Conservation (phyloP, 768 basidiomycete species). For the Amylocystis lapponica region DNA sequence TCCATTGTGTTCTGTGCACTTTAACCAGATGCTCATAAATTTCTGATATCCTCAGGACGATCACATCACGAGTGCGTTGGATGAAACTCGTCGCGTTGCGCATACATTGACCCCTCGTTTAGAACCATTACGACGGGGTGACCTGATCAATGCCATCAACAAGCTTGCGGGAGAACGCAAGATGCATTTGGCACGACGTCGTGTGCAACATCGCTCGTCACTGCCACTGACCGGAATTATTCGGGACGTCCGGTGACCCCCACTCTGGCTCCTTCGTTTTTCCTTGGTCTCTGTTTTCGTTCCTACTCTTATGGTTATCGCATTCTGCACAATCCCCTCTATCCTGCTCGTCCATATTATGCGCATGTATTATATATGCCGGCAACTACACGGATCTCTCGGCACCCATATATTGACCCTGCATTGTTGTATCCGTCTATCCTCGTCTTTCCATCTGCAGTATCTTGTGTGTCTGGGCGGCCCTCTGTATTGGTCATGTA, state of each 20-base stretch:
- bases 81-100: neutral
- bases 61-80: slow-evolving; percentile 69
- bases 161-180: slow-evolving; percentile 66
- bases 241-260: slow-evolving; percentile 16
- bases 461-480: too few species aligned
- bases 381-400: too few species aligned
- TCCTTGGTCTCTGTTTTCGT: neutral
- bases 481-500: too few species aligned
- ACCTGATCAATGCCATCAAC: slow-evolving; percentile 76
- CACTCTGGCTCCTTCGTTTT: neutral
- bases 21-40: too few species aligned
- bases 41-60: slow-evolving; percentile 51
- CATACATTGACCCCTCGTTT: slow-evolving; percentile 7
- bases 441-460: too few species aligned
- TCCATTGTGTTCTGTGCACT: neutral
- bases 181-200: slow-evolving; percentile 13
- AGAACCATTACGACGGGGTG: slow-evolving; percentile 78
- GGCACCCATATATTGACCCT: too few species aligned
- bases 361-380: too few species aligned
- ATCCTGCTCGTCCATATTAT: too few species aligned
- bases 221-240: slow-evolving; percentile 11
- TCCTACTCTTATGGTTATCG: too few species aligned
- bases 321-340: too few species aligned
- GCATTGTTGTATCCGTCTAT: too few species aligned
- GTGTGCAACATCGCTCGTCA: slow-evolving; percentile 14